Conservation (phyloP, 176 grass and related monocot genomes). For the Oryza glaberrima region DNA sequence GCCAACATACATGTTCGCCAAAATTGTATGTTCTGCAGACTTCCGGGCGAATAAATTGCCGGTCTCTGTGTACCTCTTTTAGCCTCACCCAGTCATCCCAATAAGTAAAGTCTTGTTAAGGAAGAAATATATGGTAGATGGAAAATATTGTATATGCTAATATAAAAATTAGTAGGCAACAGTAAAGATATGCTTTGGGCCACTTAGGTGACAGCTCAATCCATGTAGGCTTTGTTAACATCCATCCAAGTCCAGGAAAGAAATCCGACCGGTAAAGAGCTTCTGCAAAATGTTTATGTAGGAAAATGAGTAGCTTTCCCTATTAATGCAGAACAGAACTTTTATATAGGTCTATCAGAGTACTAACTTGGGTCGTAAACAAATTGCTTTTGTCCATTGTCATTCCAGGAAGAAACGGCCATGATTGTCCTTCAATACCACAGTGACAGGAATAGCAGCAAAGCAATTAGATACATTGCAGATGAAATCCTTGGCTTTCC, state of each 20-base stretch:
- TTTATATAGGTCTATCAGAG: constrained; percentile 6
- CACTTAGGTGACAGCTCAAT: constrained; percentile 94
- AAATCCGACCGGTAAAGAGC: constrained; percentile 95
- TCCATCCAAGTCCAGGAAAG: constrained; percentile 99
- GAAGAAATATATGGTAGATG: constrained; percentile 47
- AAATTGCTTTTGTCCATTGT: constrained; percentile 94
- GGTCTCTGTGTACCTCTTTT: constrained; percentile 84
- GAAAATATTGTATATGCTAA: constrained; percentile 2
- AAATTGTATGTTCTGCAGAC: constrained; percentile 99
- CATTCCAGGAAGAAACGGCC: constrained; percentile 99
- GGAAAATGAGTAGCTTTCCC: constrained; percentile 41
- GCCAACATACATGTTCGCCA: constrained; percentile 82
- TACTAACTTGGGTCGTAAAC: constrained; percentile 91
- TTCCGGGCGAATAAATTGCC: constrained; percentile 95
- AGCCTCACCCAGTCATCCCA: constrained; percentile 99
- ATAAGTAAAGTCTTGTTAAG: constrained; percentile 97
- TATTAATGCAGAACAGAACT: constrained; percentile 24
- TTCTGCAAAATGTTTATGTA: constrained; percentile 57
- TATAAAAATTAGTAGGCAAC: constrained; percentile 12
- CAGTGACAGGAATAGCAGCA: constrained; percentile 15
- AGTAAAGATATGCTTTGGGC: constrained; percentile 99
- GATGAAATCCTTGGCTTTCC: constrained; percentile 2
- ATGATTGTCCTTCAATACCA: constrained; percentile 78
- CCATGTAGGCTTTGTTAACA: constrained; percentile 93
- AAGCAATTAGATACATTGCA: constrained; percentile 32